Evolutionary conservation across 2,329 filamentous ascomycete species (phyloP).

Genomic region (Ploettnerulaceae sp.): DNA sequence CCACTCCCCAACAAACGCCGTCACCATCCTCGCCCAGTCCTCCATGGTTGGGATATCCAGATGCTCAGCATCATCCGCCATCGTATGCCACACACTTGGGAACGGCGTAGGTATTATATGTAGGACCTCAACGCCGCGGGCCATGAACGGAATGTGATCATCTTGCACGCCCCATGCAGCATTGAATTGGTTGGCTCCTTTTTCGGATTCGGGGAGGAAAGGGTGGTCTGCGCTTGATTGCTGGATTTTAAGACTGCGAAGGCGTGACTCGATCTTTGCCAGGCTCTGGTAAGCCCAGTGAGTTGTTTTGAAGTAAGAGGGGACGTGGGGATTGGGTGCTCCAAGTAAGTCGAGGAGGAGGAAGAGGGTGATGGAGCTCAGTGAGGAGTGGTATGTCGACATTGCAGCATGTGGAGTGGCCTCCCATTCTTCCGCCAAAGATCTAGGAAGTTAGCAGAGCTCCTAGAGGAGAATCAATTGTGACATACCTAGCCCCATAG

Average conservation of each 20-base stretch:
- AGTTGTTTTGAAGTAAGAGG: slow-evolving; percentile 83
- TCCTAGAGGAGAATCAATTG: neutral
- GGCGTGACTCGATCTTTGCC: slow-evolving; percentile 66
- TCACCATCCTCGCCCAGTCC: slow-evolving; percentile 83
- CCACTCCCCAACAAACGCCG: slow-evolving; percentile 87
- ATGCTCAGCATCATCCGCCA: slow-evolving; percentile 78
- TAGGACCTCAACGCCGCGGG: slow-evolving; percentile 77
- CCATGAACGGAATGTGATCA: slow-evolving; percentile 89
- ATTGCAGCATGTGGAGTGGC: slow-evolving; percentile 59
- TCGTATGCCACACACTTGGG: slow-evolving; percentile 79
- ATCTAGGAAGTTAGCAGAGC: slow-evolving; percentile 38
- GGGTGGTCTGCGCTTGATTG: slow-evolving; percentile 50
- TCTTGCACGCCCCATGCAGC: slow-evolving; percentile 60
- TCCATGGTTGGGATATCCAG: slow-evolving; percentile 73
- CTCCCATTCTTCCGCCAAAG: slow-evolving; percentile 82
- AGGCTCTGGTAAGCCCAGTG: slow-evolving; percentile 89
- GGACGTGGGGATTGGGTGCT: slow-evolving; percentile 60
- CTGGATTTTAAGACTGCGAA: slow-evolving; percentile 62
- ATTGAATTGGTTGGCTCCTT: slow-evolving; percentile 45
- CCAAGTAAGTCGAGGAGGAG: slow-evolving; percentile 89
- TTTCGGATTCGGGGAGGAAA: slow-evolving; percentile 66
- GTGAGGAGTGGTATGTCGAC: slow-evolving; percentile 68
- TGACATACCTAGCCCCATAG: slow-evolving; percentile 74
- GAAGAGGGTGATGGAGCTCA: slow-evolving; percentile 81
- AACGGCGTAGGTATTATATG: slow-evolving; percentile 87